Base-by-base conservation (phyloP, 495 filamentous ascomycete species). In the Aspergillus kassunensis region DNA sequence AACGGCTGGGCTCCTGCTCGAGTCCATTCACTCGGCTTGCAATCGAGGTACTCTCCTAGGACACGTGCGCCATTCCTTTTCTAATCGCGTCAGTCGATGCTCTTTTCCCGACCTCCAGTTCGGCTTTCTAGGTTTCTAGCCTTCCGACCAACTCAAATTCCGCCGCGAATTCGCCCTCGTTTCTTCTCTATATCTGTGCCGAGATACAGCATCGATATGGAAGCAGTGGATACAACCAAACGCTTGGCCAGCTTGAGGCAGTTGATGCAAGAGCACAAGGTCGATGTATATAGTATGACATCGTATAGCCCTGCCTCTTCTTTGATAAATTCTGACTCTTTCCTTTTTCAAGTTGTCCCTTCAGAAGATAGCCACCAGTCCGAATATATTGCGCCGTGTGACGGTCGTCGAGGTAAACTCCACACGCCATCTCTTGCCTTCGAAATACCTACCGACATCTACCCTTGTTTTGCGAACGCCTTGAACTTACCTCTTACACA, bases 291-390 rank as follows among this genome's bases (percentile, higher is more conserved):
- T 74, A 88, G 95, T 97, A 88, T 71, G 80, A 56, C 35, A 56
- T 64, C 54, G 49, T 31, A 37, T 53, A 24, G 39, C 44, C 43
- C 42, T 33, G n/a, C 19, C 34, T 44, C 36, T 40, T 35, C 12
- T 53, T 27, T 8, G 9, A 31, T 42, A 30, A 31, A 40, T 6
- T 31, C 39, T 21, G 33, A 55, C 63, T 57, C 54, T 68, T 24
- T 55, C 49, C 20, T 29, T 44, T 12, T n/a, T 37, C 50, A 56
- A 99, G 93, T 99, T 65, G 81, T 97, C 16, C 95, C 95, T 9
- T 96, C 92, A 33, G 93, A 97, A 81, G 95, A 99, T 71, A 90
- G 87, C 68, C 95, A 99, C 66, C 86, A 91, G 60, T 97, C 91
- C 58, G 95, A 99, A 74, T 99, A 97, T 69, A 96, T 96, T 67